These are phyloP conservation scores for Penicillium freii DNA, from an alignment of 2,329 filamentous ascomycete species.

Conservation along the genomic window DNA sequence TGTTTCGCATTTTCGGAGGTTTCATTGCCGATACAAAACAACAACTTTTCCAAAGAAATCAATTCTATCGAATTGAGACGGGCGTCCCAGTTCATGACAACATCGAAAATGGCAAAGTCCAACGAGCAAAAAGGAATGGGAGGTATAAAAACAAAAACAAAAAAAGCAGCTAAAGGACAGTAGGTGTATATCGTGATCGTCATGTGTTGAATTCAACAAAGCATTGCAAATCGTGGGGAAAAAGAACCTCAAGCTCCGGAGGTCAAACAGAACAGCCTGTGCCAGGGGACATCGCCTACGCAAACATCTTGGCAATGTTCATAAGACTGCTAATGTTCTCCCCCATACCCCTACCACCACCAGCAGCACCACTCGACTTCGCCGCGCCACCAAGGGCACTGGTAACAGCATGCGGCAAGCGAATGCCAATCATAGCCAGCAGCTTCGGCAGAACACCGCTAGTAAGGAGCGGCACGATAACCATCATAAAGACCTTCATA, in stretches of 20 bases:
- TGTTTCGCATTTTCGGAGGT: neutral
- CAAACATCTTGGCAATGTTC: conserved; percentile 40
- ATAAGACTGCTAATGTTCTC: conserved; percentile 34
- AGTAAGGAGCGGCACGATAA: conserved; percentile 82
- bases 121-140: conserved; percentile 4
- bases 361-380: conserved; percentile 5
- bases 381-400: conserved; percentile 38
- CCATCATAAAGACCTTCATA: conserved; percentile 79
- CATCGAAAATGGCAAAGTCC: conserved; percentile 8
- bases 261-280: neutral
- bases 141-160: conserved; percentile 10
- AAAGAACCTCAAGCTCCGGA: neutral
- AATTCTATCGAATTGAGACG: conserved; percentile 12
- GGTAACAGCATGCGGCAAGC: conserved; percentile 63
- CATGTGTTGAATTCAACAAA: conserved; percentile 1
- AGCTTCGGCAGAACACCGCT: conserved; percentile 78
- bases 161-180: conserved; percentile 3
- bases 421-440: conserved; percentile 74
- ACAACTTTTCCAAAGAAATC: conserved; percentile 4
- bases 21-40: neutral
- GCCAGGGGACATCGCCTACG: conserved; percentile 16
- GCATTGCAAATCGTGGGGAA: neutral
- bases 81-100: conserved; percentile 17
- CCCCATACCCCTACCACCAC: conserved; percentile 33
- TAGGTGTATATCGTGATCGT: conserved; percentile 25